Base-by-base conservation (phyloP, 345 rosid genomes). In the Sisymbrium altissimum region DNA sequence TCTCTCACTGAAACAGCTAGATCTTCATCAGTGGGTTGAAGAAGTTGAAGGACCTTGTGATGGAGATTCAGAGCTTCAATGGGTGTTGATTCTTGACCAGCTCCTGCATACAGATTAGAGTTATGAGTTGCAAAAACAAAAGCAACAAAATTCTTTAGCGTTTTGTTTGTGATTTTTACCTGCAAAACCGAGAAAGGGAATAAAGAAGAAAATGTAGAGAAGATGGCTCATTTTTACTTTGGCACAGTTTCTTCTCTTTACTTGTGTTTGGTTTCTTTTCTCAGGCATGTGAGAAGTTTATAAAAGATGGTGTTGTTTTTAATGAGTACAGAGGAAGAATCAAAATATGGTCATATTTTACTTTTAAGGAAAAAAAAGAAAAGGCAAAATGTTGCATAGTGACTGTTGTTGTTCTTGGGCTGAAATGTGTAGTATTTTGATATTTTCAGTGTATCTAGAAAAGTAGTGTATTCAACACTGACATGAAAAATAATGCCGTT, bases 1-100 rank as follows among this genome's bases (percentile, higher is more conserved):
- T 67, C 76, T 17, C 78, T 81, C 50, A 85, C 84, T 23, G 83
- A 74, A 73, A 87, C 84, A 7, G 88, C 95, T 1, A 85, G 10
- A 8, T 83, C 75, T 50, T 73, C 60, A 72, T 38, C 81, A 62
- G 70, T 63, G 7, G 66, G 46, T 48, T 70, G 85, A 64, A 73
- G 66, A 64, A 64, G 63, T 53, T 68, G 83, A 5, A 74, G 55
- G 75, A 68, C 41, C 33, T 64, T 33, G 12, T 75, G 78, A 35
- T 78, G 57, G 52, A 83, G 82, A 11, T 70, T 57, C 3, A 84
- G 68, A 43, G 83, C 52, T 75, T 84, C 78, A 61, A 83, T 32
- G 23, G 7, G 36, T 18, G 70, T 66, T 58, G 76, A 76, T 84
- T 85, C 90, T 84, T 85, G 83, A 83, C 77, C 80, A 43, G 87